Evolutionary conservation across 192 early-diverging fungal species (phyloP).

Genomic region (Coemansia sp.): DNA sequence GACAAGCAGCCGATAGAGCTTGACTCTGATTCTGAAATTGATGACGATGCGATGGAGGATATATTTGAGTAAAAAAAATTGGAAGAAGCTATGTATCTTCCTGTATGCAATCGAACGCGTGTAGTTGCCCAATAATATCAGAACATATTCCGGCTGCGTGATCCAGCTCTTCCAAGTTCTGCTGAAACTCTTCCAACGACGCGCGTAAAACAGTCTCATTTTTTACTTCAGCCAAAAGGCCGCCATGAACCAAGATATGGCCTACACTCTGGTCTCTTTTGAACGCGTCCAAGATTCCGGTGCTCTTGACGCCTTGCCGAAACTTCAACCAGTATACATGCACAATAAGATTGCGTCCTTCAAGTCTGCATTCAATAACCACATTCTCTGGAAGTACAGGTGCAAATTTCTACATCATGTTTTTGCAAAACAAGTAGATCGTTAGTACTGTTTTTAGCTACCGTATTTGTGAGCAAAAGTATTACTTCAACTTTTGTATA

Average conservation of each 20-base stretch:
- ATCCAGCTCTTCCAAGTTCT: slow-evolving; percentile 17
- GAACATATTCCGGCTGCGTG: slow-evolving; percentile 23
- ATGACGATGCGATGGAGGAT: slow-evolving; percentile 51
- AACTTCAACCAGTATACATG: slow-evolving; percentile 43
- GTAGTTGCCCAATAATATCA: slow-evolving; percentile 41
- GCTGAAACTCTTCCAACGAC: slow-evolving; percentile 6
- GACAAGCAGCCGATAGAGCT: slow-evolving; percentile 28
- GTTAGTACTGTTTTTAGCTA: background rate
- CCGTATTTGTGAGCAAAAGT: background rate
- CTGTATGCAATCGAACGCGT: slow-evolving; percentile 26
- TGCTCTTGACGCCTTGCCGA: slow-evolving; percentile 22
- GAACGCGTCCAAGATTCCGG: slow-evolving; percentile 44
- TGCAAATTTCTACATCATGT: slow-evolving; percentile 38
- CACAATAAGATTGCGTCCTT: slow-evolving; percentile 14
- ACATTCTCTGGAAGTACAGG: slow-evolving; percentile 45
- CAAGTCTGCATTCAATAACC: slow-evolving; percentile 35
- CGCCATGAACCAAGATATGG: slow-evolving; percentile 40
- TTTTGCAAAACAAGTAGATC: background rate
- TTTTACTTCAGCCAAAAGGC: slow-evolving; percentile 38
- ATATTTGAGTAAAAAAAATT: slow-evolving; percentile 32
- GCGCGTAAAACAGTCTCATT: slow-evolving; percentile 33
- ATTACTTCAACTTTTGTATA: background rate
- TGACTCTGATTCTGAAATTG: slow-evolving; percentile 38
- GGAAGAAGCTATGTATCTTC: background rate
- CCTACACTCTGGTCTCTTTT: slow-evolving; percentile 35